A percentile compares a stretch with the other conserved stretches of the same genome.
Conservation (phyloP, 306 rosid genomes). For the Parietaria judaica region DNA sequence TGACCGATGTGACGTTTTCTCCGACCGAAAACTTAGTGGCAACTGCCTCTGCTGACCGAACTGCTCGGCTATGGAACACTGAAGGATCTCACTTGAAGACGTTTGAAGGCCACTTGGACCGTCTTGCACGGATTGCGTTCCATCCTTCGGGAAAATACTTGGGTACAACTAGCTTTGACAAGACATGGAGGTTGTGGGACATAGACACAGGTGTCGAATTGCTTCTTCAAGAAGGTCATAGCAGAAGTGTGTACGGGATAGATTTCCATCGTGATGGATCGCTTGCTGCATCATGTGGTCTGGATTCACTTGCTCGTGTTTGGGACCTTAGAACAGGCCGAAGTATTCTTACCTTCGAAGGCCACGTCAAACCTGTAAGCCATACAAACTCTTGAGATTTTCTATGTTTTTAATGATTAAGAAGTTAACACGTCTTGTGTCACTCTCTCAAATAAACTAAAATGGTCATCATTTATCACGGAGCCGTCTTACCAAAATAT, state of each 20-base stretch:
- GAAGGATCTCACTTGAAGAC: conserved; percentile 65
- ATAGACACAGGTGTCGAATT: conserved; percentile 75
- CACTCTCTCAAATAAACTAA: too few species aligned
- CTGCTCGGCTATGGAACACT: conserved; percentile 79
- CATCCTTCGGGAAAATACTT: conserved; percentile 94
- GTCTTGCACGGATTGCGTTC: conserved; percentile 88
- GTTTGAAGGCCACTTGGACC: conserved; percentile 87
- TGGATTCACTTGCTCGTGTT: conserved; percentile 80
- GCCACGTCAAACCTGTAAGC: conserved; percentile 88
- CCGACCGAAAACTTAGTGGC: conserved; percentile 63
- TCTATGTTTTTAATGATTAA: background rate
- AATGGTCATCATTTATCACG: too few species aligned
- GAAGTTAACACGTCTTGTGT: too few species aligned
- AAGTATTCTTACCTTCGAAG: conserved; percentile 89
- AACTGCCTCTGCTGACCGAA: conserved; percentile 91
- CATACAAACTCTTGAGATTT: background rate
- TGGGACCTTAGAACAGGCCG: conserved; percentile 96
- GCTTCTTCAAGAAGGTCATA: conserved; percentile 97
- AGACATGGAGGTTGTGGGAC: conserved; percentile 98
- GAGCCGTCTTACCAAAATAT: too few species aligned
- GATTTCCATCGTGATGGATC: conserved; percentile 89
- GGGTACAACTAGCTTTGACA: conserved; percentile 94
- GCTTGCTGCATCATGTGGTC: conserved; percentile 82
- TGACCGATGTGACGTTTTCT: conserved; percentile 77
- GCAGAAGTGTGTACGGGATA: conserved; percentile 75